Percentiles rank a stretch among this genome's conserved stretches.
Evolutionary conservation across 2,329 filamentous ascomycete species (phyloP).

Genomic region (Alternaria conjuncta): DNA sequence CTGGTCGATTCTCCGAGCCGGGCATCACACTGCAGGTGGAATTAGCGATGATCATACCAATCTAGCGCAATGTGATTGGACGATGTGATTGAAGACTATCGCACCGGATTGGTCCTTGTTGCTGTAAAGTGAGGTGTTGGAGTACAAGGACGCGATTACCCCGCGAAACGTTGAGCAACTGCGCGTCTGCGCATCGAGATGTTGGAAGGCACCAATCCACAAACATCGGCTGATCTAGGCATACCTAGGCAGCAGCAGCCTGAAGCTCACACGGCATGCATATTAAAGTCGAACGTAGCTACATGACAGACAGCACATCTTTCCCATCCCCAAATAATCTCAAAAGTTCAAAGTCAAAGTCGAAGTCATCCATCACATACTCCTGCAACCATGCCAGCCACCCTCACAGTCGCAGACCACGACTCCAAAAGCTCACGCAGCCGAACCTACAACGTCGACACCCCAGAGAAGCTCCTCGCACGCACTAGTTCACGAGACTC

Average conservation of each 20-base stretch:
- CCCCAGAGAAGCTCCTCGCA: not conserved
- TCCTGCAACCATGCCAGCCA: slow-evolving; percentile 13
- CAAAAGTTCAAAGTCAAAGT: not conserved
- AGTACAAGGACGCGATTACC: not conserved
- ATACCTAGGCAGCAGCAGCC: not conserved
- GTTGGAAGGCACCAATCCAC: not conserved
- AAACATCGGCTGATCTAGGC: not conserved
- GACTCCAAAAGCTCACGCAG: not conserved
- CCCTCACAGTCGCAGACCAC: slow-evolving; percentile 13
- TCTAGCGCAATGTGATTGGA: no score
- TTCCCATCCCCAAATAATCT: not conserved
- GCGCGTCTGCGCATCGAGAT: not conserved
- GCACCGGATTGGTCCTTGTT: not conserved
- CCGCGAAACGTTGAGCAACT: not conserved
- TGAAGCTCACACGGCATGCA: not conserved
- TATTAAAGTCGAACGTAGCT: not conserved
- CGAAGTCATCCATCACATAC: not conserved
- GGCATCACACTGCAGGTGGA: not conserved
- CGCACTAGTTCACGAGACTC: not conserved
- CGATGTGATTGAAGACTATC: no score
- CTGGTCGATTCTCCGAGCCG: accelerated
- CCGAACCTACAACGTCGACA: not conserved
- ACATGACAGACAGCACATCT: not conserved
- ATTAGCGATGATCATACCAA: not conserved
- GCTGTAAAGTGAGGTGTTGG: not conserved